Evolutionary conservation across 306 rosid genomes (phyloP).

Genomic region (Luffa acutangula): DNA sequence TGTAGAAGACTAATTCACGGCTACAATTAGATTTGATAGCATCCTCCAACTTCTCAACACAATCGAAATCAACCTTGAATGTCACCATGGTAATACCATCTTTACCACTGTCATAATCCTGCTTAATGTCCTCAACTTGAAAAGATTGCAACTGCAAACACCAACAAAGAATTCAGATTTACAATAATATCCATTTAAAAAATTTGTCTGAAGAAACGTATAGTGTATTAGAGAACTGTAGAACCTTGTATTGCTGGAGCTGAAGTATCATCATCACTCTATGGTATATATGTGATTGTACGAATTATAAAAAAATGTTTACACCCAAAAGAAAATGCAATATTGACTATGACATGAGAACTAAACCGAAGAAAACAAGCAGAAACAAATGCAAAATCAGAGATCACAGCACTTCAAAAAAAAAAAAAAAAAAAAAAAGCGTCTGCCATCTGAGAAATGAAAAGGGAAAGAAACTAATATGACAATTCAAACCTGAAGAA

Average conservation of each 20-base stretch:
- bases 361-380: background rate
- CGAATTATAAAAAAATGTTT: background rate
- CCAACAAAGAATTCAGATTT: background rate
- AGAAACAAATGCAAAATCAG: background rate
- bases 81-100: slow-evolving; percentile 64
- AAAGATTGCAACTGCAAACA: slow-evolving; percentile 59
- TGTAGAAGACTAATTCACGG: slow-evolving; percentile 56
- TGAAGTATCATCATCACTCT: background rate
- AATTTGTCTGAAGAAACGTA: background rate
- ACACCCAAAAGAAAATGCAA: background rate
- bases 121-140: slow-evolving; percentile 59
- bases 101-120: slow-evolving; percentile 85
- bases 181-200: background rate
- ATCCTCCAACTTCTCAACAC: slow-evolving; percentile 74
- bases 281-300: background rate
- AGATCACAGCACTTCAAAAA: background rate
- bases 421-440: background rate
- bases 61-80: slow-evolving; percentile 74
- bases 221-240: background rate
- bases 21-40: slow-evolving; percentile 66
- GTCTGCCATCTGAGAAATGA: too few relatives aligned
- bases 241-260: background rate
- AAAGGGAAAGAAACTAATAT: background rate
- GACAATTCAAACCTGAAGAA: slow-evolving; percentile 13
- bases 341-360: background rate